Conservation (phyloP, 192 early-diverging fungal species). For the Backusella mclennaniae region DNA sequence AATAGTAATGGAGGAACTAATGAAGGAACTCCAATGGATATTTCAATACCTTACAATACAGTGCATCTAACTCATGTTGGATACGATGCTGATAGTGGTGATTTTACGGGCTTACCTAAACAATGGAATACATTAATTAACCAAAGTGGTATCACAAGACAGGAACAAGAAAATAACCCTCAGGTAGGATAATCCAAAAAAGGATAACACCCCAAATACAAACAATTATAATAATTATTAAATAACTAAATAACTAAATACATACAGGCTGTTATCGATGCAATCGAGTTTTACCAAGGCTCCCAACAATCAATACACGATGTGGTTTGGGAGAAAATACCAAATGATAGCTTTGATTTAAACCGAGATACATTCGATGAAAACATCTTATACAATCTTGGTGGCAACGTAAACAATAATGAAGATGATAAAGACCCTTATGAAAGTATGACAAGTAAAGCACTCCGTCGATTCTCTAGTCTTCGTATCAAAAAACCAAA, state of each 20-base stretch:
- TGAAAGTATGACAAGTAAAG: constrained; percentile 3
- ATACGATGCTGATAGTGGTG: constrained; percentile 92
- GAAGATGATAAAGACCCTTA: background rate
- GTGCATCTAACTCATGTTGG: constrained; percentile 96
- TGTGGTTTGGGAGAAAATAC: constrained; percentile 33
- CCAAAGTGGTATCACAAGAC: constrained; percentile 88
- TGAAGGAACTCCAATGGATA: constrained; percentile 52
- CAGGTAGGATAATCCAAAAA: constrained; percentile 45
- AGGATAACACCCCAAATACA: background rate
- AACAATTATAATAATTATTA: constrained; percentile 1
- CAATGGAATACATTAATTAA: constrained; percentile 89
- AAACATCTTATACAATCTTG: background rate
- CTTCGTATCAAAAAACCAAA: constrained; percentile 4
- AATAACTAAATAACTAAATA: background rate
- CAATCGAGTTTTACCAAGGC: constrained; percentile 81
- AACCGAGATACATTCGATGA: constrained; percentile 10
- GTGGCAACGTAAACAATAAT: background rate
- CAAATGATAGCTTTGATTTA: constrained; percentile 15
- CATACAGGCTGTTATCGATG: constrained; percentile 68
- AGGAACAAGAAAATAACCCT: constrained; percentile 88
- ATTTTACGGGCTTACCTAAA: constrained; percentile 89
- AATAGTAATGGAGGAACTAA: background rate
- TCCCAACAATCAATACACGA: constrained; percentile 17
- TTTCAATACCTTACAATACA: constrained; percentile 92
- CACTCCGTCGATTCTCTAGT: background rate